Conservation (phyloP, 2,329 filamentous ascomycete species). For the Stagonosporopsis tanaceti region DNA sequence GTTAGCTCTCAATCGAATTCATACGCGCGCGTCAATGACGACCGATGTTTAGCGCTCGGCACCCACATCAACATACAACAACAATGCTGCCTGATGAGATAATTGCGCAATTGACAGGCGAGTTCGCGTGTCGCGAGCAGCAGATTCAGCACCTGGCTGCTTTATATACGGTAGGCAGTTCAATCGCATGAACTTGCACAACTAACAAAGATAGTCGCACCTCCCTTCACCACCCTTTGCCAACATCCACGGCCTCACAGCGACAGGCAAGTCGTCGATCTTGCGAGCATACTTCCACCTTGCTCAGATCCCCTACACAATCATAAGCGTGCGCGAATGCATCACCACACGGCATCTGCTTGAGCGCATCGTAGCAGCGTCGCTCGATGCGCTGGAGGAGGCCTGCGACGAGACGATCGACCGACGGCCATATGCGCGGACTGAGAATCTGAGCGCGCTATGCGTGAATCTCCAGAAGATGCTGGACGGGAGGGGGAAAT, state of each 20-base stretch:
- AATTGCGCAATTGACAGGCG: slow-evolving; percentile 44
- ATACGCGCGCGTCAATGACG: slow-evolving; percentile 2
- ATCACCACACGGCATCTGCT: slow-evolving; percentile 80
- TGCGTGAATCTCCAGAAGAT: slow-evolving; percentile 74
- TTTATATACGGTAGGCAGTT: slow-evolving; percentile 52
- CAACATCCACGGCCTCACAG: slow-evolving; percentile 82
- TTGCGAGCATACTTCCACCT: slow-evolving; percentile 67
- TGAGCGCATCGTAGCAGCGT: slow-evolving; percentile 70
- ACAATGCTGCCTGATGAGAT: slow-evolving; percentile 51
- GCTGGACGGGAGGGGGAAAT: slow-evolving; percentile 65
- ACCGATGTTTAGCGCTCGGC: slow-evolving; percentile 8
- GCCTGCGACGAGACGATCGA: slow-evolving; percentile 52
- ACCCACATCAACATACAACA: background rate
- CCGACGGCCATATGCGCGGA: slow-evolving; percentile 64
- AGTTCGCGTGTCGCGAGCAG: slow-evolving; percentile 55
- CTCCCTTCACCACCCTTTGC: slow-evolving; percentile 77
- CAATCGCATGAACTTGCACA: background rate
- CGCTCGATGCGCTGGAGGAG: slow-evolving; percentile 49
- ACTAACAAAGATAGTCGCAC: slow-evolving; percentile 59
- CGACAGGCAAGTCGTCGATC: slow-evolving; percentile 84
- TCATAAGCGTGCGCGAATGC: slow-evolving; percentile 76
- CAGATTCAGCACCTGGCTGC: slow-evolving; percentile 57
- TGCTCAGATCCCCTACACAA: slow-evolving; percentile 62
- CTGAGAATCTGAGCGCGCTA: slow-evolving; percentile 82
- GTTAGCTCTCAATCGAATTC: no score